phyloP scores from a whole-genome alignment of 495 filamentous ascomycete genomes.

The Jackrogersella multiformis region DNA sequence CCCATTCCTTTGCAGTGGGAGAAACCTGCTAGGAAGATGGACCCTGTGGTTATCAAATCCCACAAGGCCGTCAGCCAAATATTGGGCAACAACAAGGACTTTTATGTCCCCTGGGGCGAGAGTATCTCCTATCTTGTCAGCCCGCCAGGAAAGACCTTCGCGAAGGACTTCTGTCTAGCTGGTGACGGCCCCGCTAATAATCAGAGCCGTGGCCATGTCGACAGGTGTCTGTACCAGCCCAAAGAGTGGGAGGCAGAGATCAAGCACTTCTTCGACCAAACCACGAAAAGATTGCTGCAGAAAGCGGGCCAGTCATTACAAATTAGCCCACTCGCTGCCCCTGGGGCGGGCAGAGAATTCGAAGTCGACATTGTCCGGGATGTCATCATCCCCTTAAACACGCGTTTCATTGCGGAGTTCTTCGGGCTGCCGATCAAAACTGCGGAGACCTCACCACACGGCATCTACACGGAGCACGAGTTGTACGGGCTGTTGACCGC shows the following conservation, averaged over 20 bases:
- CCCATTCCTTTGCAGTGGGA: slow-evolving; percentile 52
- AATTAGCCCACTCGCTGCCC: slow-evolving; percentile 49
- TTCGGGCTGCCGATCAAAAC: slow-evolving; percentile 75
- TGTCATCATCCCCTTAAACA: slow-evolving; percentile 70
- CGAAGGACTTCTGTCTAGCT: slow-evolving; percentile 61
- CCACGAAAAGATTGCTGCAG: slow-evolving; percentile 67
- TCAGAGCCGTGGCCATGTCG: slow-evolving; percentile 59
- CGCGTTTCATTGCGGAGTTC: slow-evolving; percentile 69
- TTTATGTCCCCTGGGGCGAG: slow-evolving; percentile 70
- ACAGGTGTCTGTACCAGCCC: slow-evolving; percentile 63
- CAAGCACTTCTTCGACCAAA: slow-evolving; percentile 65
- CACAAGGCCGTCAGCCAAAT: slow-evolving; percentile 67
- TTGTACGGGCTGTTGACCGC: slow-evolving; percentile 72
- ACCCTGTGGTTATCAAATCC: slow-evolving; percentile 64
- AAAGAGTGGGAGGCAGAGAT: slow-evolving; percentile 64
- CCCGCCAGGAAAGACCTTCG: slow-evolving; percentile 50
- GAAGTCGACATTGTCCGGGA: slow-evolving; percentile 73
- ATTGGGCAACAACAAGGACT: slow-evolving; percentile 63
- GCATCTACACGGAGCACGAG: slow-evolving; percentile 77
- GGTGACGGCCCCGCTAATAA: slow-evolving; percentile 60
- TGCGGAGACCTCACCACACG: slow-evolving; percentile 63
- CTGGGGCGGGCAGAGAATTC: slow-evolving; percentile 43
- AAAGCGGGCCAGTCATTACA: slow-evolving; percentile 62
- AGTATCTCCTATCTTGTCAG: slow-evolving; percentile 62
- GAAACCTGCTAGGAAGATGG: slow-evolving; percentile 59